phyloP scores from a whole-genome alignment of 805 yeast species.

The Deakozyma indianensis region DNA sequence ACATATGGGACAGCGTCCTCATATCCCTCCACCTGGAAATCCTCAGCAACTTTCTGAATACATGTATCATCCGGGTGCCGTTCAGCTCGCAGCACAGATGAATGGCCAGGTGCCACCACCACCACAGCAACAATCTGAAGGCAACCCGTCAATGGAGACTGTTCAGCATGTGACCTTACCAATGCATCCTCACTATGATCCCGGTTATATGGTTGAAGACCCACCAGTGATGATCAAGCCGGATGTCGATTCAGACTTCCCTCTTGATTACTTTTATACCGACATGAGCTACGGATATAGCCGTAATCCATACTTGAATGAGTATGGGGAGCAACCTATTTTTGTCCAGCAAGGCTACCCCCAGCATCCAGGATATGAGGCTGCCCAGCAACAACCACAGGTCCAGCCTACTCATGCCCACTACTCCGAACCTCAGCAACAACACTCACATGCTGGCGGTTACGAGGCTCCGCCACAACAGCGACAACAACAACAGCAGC shows the following conservation, averaged over 20 bases:
- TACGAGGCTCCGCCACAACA: too few relatives aligned
- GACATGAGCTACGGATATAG: neutral
- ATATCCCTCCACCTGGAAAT: neutral
- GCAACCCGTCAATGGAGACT: constrained; percentile 3
- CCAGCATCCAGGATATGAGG: neutral
- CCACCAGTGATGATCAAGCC: constrained; percentile 1
- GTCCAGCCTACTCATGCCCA: constrained; percentile 4
- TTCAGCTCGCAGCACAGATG: neutral
- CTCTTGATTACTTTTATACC: constrained; percentile 7
- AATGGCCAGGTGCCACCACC: neutral
- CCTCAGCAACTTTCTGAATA: neutral
- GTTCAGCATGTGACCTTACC: neutral
- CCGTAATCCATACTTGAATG: neutral
- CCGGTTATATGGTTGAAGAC: neutral
- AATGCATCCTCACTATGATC: neutral
- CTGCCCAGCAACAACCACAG: constrained; percentile 1
- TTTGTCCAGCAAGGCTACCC: neutral
- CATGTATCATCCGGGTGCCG: constrained; percentile 1
- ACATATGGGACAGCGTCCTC: neutral
- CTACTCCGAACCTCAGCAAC: constrained; percentile 5
- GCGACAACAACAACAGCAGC: constrained; percentile 8
- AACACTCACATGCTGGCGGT: constrained; percentile 5
- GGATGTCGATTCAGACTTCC: constrained; percentile 7
- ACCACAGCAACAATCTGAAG: neutral
- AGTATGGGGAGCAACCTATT: neutral